A percentile compares a stretch with the other conserved stretches of the same genome.
These are phyloP conservation scores for Atkinsonella texensis DNA, from an alignment of 2,329 filamentous ascomycete species.

Conservation along the genomic window DNA sequence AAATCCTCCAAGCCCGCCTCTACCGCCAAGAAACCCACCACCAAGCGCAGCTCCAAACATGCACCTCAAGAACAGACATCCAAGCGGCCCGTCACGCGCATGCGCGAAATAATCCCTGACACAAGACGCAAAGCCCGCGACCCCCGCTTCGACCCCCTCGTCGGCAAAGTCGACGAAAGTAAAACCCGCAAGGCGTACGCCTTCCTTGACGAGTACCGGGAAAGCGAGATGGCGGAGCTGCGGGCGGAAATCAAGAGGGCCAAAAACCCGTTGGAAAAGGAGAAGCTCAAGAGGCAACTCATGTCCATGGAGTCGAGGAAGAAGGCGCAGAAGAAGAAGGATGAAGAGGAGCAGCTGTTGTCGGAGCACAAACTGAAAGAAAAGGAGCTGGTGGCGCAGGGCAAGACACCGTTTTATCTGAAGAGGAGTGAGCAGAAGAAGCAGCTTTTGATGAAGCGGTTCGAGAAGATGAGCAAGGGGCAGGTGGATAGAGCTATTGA, in stretches of 20 bases:
- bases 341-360: conserved; percentile 56
- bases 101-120: conserved; percentile 55
- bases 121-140: conserved; percentile 56
- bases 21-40: conserved; percentile 4
- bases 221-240: conserved; percentile 68
- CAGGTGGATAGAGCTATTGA: conserved; percentile 79
- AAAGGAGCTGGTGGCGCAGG: conserved; percentile 72
- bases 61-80: conserved; percentile 74
- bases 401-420: conserved; percentile 86
- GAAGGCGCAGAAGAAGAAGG: conserved; percentile 57
- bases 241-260: conserved; percentile 50
- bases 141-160: conserved; percentile 67
- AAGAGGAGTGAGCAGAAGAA: conserved; percentile 92
- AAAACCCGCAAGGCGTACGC: conserved; percentile 63
- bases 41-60: conserved; percentile 60
- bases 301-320: conserved; percentile 68
- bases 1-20: conserved; percentile 3
- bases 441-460: conserved; percentile 65
- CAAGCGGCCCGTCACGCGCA: conserved; percentile 72
- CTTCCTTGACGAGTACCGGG: conserved; percentile 79
- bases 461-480: conserved; percentile 70
- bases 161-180: conserved; percentile 40
- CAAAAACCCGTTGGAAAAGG: conserved; percentile 55
- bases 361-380: conserved; percentile 70
- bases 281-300: conserved; percentile 59